Conservation (phyloP, 257 asterid genomes). For the Scutellaria minor region DNA sequence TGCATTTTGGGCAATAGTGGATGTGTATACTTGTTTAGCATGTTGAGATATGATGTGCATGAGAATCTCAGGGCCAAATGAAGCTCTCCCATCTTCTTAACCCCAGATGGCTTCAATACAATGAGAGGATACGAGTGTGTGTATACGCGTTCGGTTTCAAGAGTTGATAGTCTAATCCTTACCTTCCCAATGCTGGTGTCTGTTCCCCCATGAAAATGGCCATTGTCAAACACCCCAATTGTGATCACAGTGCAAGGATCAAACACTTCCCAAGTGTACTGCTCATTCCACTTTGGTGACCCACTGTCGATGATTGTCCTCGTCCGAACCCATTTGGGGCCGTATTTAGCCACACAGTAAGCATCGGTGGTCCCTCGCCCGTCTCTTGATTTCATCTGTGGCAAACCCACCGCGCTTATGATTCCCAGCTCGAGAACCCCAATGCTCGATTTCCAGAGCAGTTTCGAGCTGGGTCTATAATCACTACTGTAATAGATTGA, state of each 20-base stretch:
- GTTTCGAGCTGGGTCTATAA: slow-evolving; percentile 69
- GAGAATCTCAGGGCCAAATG: slow-evolving; percentile 83
- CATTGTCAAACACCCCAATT: slow-evolving; percentile 69
- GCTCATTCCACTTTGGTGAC: slow-evolving; percentile 84
- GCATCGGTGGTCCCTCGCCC: slow-evolving; percentile 73
- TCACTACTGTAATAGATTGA: slow-evolving; percentile 72
- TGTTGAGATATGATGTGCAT: slow-evolving; percentile 65
- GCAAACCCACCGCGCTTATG: slow-evolving; percentile 64
- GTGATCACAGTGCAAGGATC: slow-evolving; percentile 86
- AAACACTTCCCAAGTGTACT: slow-evolving; percentile 87
- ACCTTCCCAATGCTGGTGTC: slow-evolving; percentile 78
- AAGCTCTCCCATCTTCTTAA: slow-evolving; percentile 79
- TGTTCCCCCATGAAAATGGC: slow-evolving; percentile 60
- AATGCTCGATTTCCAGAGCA: slow-evolving; percentile 72
- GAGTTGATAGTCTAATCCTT: slow-evolving; percentile 76
- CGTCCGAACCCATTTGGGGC: slow-evolving; percentile 81
- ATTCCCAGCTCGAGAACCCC: slow-evolving; percentile 80
- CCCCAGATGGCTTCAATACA: slow-evolving; percentile 68
- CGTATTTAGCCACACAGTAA: slow-evolving; percentile 80
- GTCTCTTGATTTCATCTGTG: slow-evolving; percentile 65
- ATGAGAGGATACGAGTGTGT: slow-evolving; percentile 80
- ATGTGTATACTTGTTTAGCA: slow-evolving; percentile 63
- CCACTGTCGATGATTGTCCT: slow-evolving; percentile 71
- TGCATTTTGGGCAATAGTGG: slow-evolving; percentile 90
- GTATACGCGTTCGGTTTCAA: slow-evolving; percentile 79